Evolutionary conservation across 768 basidiomycete genomes (phyloP).

Genomic region (Candolleomyces aberdarensis): DNA sequence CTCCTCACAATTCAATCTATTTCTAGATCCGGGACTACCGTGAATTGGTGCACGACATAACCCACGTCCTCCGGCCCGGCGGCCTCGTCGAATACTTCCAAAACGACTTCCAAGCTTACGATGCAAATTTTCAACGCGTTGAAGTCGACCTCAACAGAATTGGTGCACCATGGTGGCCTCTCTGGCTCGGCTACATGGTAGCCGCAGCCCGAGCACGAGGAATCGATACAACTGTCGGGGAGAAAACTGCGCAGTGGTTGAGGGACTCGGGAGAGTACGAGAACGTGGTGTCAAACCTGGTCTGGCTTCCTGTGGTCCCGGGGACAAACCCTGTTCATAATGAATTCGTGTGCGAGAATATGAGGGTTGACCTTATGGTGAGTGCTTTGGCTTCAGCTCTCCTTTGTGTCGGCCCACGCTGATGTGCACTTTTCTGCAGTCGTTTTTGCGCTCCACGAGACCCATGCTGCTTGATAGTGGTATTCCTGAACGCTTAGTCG

Average conservation of each 20-base stretch:
- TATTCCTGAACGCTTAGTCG: conserved; percentile 34
- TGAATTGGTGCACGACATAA: conserved; percentile 62
- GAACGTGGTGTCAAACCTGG: conserved; percentile 52
- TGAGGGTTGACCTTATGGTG: conserved; percentile 52
- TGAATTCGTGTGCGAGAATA: conserved; percentile 42
- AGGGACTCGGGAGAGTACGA: conserved; percentile 55
- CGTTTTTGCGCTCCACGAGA: conserved; percentile 63
- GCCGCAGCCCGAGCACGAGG: conserved; percentile 1
- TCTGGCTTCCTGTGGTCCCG: conserved; percentile 62
- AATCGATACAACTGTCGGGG: conserved; percentile 38
- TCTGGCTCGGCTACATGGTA: conserved; percentile 1
- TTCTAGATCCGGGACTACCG: conserved; percentile 66
- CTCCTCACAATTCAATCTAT: neutral
- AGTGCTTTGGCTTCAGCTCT: conserved; percentile 6
- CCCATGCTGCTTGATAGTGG: conserved; percentile 67
- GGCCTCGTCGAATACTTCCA: conserved; percentile 68
- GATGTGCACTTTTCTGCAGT: conserved; percentile 31
- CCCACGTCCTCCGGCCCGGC: conserved; percentile 62
- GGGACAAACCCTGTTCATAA: conserved; percentile 33
- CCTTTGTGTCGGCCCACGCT: neutral
- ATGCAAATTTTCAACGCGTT: conserved; percentile 32
- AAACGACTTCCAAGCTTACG: conserved; percentile 67
- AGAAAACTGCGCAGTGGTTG: conserved; percentile 42
- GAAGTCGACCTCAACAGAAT: neutral
- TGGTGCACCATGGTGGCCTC: conserved; percentile 7